Base-by-base conservation (phyloP, 2,329 filamentous ascomycete species). In the Stagonosporopsis cucurbitacearum region DNA sequence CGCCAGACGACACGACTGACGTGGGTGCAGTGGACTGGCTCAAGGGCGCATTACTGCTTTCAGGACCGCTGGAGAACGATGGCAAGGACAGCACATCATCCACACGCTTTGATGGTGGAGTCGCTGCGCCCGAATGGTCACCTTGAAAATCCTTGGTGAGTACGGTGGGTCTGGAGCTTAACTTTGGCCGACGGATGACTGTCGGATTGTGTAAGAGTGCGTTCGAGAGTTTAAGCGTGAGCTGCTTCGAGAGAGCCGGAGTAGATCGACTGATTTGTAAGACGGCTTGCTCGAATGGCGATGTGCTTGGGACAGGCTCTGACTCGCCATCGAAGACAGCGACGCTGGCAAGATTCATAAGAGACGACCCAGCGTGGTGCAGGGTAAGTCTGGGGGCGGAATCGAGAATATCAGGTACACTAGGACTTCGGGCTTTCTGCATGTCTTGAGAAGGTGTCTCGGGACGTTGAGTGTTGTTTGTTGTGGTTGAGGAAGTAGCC, bases 11-110 rank as follows among this genome's bases (percentile, higher is more conserved):
- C 11, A 72, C 62, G 6, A 73, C 15, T 1, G 72, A 75, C 1
- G 73, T 74, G 15, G 73, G 70, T 23, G 72, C 72, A 30, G 73
- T 75, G 5, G 71, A 74, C 48, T 70, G 67, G 36, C 69, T 72
- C 2, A 67, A 42, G 0, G 62, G 68, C 5, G 55, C 63, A 25
- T 65, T 64, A 41, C 71, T 72, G 41, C 70, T 72, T 9, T 69
- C 63, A 17, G 63, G 51, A 3, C 68, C 51, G 25, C 71, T 74
- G 8, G 64, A 66, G 3, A 63, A 66, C 9, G 71, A 72, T 9
- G 67, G 66, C 17, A 67, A 53, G 8, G 66, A 69, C 2, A 64
- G 46, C 0, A 64, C 55, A 23, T 70, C 62, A 6, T 48, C 40
- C 32, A 44, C 19, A 22, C 40, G 39, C 6, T 41, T 40, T 23